A percentile compares a stretch with the other conserved stretches of the same genome.
These are phyloP conservation scores for Colletotrichum graminicola DNA, from an alignment of 2,329 filamentous ascomycete species.

Conservation along the genomic window DNA sequence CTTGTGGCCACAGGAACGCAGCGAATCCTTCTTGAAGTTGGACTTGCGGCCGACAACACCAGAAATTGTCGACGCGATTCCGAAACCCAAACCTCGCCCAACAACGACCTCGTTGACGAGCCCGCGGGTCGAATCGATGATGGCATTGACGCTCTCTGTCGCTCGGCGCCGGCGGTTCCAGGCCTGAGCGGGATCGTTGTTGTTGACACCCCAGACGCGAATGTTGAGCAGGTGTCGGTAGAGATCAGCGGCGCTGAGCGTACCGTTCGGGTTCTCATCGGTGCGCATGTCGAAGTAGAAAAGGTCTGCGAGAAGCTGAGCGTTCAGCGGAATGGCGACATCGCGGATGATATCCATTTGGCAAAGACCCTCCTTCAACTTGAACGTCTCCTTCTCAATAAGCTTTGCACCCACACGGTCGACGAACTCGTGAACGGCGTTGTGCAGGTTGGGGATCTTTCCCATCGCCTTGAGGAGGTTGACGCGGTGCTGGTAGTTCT, in stretches of 20 bases:
- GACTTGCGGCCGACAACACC: constrained; percentile 48
- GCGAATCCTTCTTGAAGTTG: constrained; percentile 49
- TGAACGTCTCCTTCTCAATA: constrained; percentile 55
- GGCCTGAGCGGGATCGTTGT: constrained; percentile 60
- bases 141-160: constrained; percentile 52
- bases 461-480: constrained; percentile 49
- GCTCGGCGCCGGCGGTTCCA: constrained; percentile 60
- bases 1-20: constrained; percentile 55
- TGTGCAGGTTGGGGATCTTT: constrained; percentile 51
- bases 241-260: constrained; percentile 54
- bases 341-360: constrained; percentile 62
- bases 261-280: constrained; percentile 64
- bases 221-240: constrained; percentile 59
- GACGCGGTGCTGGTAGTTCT: constrained; percentile 48
- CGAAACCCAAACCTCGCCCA: constrained; percentile 50
- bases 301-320: constrained; percentile 66
- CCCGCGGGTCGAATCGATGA: constrained; percentile 55
- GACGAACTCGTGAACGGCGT: constrained; percentile 50
- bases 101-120: constrained; percentile 53
- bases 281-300: constrained; percentile 71
- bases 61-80: constrained; percentile 48
- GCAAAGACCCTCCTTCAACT: constrained; percentile 51
- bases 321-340: constrained; percentile 70
- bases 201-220: constrained; percentile 60
- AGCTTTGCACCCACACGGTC: constrained; percentile 53